Evolutionary conservation across 371 early-diverging fungal genomes (phyloP), one percentile per base, ranked within the genome.

Genomic region (Chytridiales sp.): DNA sequence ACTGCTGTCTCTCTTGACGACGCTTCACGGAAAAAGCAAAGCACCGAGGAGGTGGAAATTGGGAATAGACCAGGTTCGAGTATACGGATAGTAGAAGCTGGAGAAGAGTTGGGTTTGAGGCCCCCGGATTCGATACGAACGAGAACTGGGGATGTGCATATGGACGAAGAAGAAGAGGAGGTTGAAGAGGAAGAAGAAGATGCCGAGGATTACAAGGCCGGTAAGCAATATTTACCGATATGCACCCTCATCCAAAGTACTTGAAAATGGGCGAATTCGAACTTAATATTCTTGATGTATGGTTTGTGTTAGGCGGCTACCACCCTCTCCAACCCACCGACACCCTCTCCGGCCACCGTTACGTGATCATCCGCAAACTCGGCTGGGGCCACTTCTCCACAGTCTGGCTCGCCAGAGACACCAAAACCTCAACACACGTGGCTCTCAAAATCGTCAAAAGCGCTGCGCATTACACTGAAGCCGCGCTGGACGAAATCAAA

Each of bases 331-430:
- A 79, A 30, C 77, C 94, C 30, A 94, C 92, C 6, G 95, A 95
- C 72, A 68, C 62, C n/a, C 92, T 90, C 62, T 83, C 87, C 57
- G 81, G 82, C 9, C 79, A 91, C 21, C 46, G 58, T 1, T 97
- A 97, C 77, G 73, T 77, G 34, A 80, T 93, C 4, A 69, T 94
- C 30, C 82, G 94, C 42, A 97, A 97, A 71, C 83, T 97, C 38
- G 98, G 98, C 24, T 97, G 97, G 97, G 98, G 98, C 13, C 98
- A 97, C 67, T 97, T 97, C 62, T 93, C 94, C 1, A 97, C 97
- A 0, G 98, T 97, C 19, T 97, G 97, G 97, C 81, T 97, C 52
- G 89, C 90, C 30, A 74, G 82, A 44, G 95, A 97, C 68, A 73
- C 69, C 42, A 69, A 78, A 87, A 56, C 71, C 32, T n/a, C n/a